Base-by-base conservation (phyloP, 129 eudicot species). In the Helianthus tuberosus region DNA sequence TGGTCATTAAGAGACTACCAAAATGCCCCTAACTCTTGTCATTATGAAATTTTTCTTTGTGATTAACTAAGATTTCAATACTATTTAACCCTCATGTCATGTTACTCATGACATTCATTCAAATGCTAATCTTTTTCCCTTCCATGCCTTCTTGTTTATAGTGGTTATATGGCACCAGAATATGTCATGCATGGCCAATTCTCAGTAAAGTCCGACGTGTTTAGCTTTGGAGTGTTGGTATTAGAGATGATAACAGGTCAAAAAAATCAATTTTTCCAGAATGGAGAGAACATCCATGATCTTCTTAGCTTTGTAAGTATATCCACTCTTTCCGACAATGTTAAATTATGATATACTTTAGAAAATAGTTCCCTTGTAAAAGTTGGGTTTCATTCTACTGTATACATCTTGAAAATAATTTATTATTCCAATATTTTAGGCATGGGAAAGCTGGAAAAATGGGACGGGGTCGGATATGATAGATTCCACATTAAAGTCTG, bases 201-300 rank as follows among this genome's bases (percentile, higher is more conserved):
- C 69, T 79, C 79, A 1, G 66, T 79, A 16, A 71, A 78, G 25
- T 29, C 77, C 3, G 82, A 71, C 52, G 77, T 78, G 64, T 78
- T 78, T 48, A 73, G 73, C 77, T 79, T 72, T 47, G 74, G 83
- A 23, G 79, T 73, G 23, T 68, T 73, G 16, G 55, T 74, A 10
- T 47, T 80, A 46, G 79, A 80, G 49, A 64, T 64, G 8, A 9
- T 64, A 71, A n/a, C 58, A 6, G 39, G 73, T 68, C 54, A 66
- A 44, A 66, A 58, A 20, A 58, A 23, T 25, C n/a, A 11, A 12
- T 25, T 1, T 23, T 58, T 58, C 9, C 38, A 3, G 2, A 58
- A 23, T 23, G 64, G 27, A 9, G 64, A 58, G 38, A 25, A 25
- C 36, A 9, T 11, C 0, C 15, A 9, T 23, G 14, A 58, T 58